Conservation (phyloP, 2,329 filamentous ascomycete genomes). For the Cladosporium sp. region DNA sequence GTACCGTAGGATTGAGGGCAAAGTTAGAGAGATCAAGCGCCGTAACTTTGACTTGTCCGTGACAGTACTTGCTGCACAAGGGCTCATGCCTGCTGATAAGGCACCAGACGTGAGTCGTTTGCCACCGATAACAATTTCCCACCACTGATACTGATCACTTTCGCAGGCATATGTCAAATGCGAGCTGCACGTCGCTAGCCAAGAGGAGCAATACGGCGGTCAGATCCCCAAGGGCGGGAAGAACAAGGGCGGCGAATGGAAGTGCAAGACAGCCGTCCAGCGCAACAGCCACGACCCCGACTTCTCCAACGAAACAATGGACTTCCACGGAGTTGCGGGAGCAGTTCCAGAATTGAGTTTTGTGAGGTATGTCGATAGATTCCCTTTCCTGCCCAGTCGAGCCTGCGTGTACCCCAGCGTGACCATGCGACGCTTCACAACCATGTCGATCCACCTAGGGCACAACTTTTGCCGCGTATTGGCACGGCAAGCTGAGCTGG, state of each 20-base stretch:
- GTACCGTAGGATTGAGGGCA: constrained; percentile 55
- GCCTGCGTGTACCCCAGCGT: background rate
- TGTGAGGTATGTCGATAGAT: constrained; percentile 45
- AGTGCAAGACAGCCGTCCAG: constrained; percentile 49
- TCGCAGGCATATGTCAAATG: constrained; percentile 72
- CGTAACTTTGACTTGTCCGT: constrained; percentile 66
- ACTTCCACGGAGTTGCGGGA: constrained; percentile 46
- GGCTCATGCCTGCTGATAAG: constrained; percentile 60
- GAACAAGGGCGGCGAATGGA: constrained; percentile 56
- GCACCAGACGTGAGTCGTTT: constrained; percentile 41
- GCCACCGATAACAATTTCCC: background rate
- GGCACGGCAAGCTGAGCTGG: background rate
- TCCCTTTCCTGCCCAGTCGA: background rate
- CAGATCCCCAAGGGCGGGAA: constrained; percentile 50
- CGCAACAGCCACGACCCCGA: constrained; percentile 45
- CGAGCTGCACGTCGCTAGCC: constrained; percentile 76
- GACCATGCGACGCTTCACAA: constrained; percentile 6
- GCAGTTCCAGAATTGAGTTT: constrained; percentile 52
- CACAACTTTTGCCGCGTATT: background rate
- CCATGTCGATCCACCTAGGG: background rate
- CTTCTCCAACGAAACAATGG: constrained; percentile 46
- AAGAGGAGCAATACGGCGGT: constrained; percentile 50
- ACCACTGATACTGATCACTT: background rate
- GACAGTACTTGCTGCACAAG: constrained; percentile 74
- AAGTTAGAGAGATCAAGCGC: constrained; percentile 26